Conservation (phyloP, 371 early-diverging fungal species). For the Syncephalastrum racemosum region DNA sequence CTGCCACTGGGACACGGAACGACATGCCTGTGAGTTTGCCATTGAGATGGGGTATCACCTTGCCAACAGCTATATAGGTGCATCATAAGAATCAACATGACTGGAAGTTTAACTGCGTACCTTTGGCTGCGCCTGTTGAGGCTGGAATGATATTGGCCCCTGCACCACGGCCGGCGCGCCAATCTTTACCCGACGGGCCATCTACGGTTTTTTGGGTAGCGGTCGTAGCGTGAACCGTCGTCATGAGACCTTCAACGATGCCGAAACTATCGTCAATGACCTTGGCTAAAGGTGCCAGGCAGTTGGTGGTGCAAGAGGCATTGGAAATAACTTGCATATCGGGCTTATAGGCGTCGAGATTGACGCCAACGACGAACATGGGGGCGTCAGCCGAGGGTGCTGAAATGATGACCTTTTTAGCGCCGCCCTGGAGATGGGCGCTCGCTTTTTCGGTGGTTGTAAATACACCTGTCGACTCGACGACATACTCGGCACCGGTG, state of each 20-base stretch:
- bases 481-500: conserved; percentile 91
- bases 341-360: conserved; percentile 88
- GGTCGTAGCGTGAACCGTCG: conserved; percentile 98
- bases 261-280: conserved; percentile 95
- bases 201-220: conserved; percentile 99
- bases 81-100: not conserved
- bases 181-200: conserved; percentile 97
- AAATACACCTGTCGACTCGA: conserved; percentile 99
- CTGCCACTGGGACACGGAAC: conserved; percentile 96
- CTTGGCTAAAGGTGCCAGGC: conserved; percentile 99
- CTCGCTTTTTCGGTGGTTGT: conserved; percentile 88
- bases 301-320: conserved; percentile 99
- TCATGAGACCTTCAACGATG: conserved; percentile 89
- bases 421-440: conserved; percentile 92
- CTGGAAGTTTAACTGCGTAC: not conserved
- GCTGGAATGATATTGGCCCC: conserved; percentile 98
- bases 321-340: conserved; percentile 92
- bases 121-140: conserved; percentile 98
- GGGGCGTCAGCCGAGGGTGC: conserved; percentile 95
- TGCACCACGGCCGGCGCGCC: conserved; percentile 97
- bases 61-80: conserved; percentile 81
- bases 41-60: conserved; percentile 96
- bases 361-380: conserved; percentile 94
- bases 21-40: conserved; percentile 99
- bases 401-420: conserved; percentile 98